Evolutionary conservation across 1,284 basidiomycete genomes (phyloP).

Genomic region (Pseudomicrostroma phylloplanum): DNA sequence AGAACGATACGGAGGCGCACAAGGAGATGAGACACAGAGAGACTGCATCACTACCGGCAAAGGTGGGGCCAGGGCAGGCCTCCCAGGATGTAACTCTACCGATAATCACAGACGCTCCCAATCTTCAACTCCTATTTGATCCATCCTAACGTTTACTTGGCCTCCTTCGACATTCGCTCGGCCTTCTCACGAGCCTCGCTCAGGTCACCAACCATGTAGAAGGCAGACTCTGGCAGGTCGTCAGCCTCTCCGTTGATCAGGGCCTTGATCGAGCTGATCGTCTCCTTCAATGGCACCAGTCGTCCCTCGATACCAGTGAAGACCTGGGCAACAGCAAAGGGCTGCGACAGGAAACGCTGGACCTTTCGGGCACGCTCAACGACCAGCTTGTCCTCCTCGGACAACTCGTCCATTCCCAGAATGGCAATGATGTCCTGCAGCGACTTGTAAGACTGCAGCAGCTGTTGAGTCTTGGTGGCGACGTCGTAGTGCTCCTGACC

Average conservation of each 20-base stretch:
- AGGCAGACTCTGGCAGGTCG: conserved; percentile 71
- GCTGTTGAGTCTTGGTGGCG: conserved; percentile 92
- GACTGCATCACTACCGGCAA: too few relatives aligned
- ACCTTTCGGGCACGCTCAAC: conserved; percentile 66
- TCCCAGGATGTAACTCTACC: too few relatives aligned
- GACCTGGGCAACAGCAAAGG: conserved; percentile 97
- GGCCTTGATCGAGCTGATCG: conserved; percentile 56
- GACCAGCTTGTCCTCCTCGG: conserved; percentile 97
- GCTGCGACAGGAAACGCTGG: conserved; percentile 91
- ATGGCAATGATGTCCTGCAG: conserved; percentile 79
- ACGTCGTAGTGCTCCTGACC: conserved; percentile 87
- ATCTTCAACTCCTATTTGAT: too few relatives aligned
- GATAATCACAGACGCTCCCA: too few relatives aligned
- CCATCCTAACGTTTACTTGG: conserved; percentile 1
- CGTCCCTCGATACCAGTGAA: conserved; percentile 98
- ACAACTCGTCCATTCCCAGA: conserved; percentile 99
- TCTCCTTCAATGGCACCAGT: conserved; percentile 64
- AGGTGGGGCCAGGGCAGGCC: too few relatives aligned
- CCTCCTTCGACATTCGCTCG: conserved; percentile 85
- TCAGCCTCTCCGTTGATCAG: conserved; percentile 87
- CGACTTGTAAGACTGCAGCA: conserved; percentile 99
- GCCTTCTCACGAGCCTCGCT: conserved; percentile 94
- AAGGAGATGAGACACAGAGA: too few relatives aligned
- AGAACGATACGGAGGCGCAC: too few relatives aligned
- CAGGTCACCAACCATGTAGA: conserved; percentile 67